A percentile compares a stretch with the other conserved stretches of the same genome.
phyloP scores from a whole-genome alignment of 495 filamentous ascomycete genomes.

The Tuber magnatum region DNA sequence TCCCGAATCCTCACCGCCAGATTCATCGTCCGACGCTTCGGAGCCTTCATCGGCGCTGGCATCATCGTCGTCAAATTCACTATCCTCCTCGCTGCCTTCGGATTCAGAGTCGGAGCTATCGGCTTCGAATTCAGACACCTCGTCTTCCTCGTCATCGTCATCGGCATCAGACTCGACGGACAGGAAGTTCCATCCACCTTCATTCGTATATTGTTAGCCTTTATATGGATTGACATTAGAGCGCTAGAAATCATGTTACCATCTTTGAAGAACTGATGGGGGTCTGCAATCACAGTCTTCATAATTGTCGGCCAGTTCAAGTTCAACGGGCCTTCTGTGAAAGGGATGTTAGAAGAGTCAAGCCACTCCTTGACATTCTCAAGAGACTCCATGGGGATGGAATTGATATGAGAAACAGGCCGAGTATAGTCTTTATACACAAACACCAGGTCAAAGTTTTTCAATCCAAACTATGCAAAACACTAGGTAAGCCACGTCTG shows the following conservation, averaged over 20 bases:
- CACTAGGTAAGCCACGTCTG: conserved; percentile 8
- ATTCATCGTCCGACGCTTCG: conserved; percentile 38
- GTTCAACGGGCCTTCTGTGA: conserved; percentile 90
- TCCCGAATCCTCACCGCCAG: conserved; percentile 41
- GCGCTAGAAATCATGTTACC: conserved; percentile 44
- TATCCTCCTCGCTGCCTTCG: conserved; percentile 76
- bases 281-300: conserved; percentile 93
- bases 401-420: conserved; percentile 86
- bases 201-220: conserved; percentile 17
- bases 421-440: conserved; percentile 94
- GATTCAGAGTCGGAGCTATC: conserved; percentile 71
- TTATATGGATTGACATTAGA: not conserved
- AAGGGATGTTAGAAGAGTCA: conserved; percentile 88
- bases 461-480: conserved; percentile 68
- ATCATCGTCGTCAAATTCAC: conserved; percentile 74
- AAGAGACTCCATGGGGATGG: conserved; percentile 89
- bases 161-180: conserved; percentile 81
- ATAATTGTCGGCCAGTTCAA: conserved; percentile 98
- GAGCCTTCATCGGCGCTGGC: conserved; percentile 51
- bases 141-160: conserved; percentile 66
- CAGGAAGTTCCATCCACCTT: conserved; percentile 80
- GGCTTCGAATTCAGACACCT: conserved; percentile 89
- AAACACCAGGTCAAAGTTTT: conserved; percentile 98
- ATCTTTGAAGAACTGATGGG: conserved; percentile 88
- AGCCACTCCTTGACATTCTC: conserved; percentile 98